Evolutionary conservation across 768 basidiomycete species (phyloP), one percentile per base, ranked within the genome.

Genomic region (Lentinula aciculospora): DNA sequence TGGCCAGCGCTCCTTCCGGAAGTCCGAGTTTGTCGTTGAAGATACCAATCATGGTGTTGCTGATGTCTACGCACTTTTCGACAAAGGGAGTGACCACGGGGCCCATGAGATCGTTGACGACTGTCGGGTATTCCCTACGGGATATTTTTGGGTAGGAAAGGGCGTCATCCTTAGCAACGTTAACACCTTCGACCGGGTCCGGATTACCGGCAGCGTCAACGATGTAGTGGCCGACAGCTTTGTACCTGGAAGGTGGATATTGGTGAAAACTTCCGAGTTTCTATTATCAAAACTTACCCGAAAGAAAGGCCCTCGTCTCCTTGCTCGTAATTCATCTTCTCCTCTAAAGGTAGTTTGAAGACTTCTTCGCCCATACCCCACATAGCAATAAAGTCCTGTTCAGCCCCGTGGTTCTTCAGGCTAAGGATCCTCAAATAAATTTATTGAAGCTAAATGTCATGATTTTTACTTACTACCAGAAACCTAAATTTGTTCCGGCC

Each of bases 101-200:
- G 4, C 64, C 61, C 66, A 81, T 80, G 8, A 71, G 71, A 2
- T 69, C 69, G 25, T 72, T 69, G 27, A 77, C 71, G 1, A 74
- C 70, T 0, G 63, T 54, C 0, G 80, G 80, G 58, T 83, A 83
- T 0, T 72, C 70, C 27, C 79, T 70, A 31, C 77, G 76, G 8
- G 67, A 67, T 15, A 74, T 64, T 0, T 55, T 57, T 0, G 81
- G 81, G 64, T 72, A 81, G 0, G 76, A 71, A 3, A 82, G 62
- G 0, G 70, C 77, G 53, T 82, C 81, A 59, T 82, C 81, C 59
- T 76, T 79, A 0, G 80, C 69, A 53, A 82, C 66, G 59, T 79
- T 78, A 53, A 81, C 66, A 64, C 79, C 80, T 60, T 81, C 76
- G 7, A 69, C 66, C 0, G 68, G 72, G 62, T 81, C 80, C 21